Evolutionary conservation across 1,139 yeast species (phyloP).

Genomic region (Pichia sp.): DNA sequence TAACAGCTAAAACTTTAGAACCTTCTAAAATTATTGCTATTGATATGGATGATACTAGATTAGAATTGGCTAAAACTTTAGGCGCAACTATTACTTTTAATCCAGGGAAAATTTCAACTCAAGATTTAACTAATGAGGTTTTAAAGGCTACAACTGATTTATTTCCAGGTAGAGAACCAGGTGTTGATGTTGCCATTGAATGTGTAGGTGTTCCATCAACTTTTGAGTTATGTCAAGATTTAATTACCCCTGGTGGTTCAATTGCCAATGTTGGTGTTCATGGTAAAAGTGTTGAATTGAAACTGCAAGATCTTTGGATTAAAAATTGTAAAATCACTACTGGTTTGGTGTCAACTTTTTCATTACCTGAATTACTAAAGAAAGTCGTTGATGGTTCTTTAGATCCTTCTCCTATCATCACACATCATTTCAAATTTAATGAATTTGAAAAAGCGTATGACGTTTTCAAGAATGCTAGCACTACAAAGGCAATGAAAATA

Average conservation of each 20-base stretch:
- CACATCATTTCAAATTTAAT: slow-evolving; percentile 53
- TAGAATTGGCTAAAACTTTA: slow-evolving; percentile 35
- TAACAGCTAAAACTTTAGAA: slow-evolving; percentile 34
- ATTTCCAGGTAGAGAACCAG: slow-evolving; percentile 27
- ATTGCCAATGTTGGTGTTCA: slow-evolving; percentile 46
- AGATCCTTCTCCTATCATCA: slow-evolving; percentile 45
- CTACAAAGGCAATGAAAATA: slow-evolving; percentile 41
- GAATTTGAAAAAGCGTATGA: slow-evolving; percentile 61
- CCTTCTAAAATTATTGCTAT: slow-evolving; percentile 38
- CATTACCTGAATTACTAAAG: slow-evolving; percentile 33
- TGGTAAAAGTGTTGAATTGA: slow-evolving; percentile 38
- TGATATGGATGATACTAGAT: slow-evolving; percentile 39
- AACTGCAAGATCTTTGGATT: slow-evolving; percentile 41
- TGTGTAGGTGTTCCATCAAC: slow-evolving; percentile 44
- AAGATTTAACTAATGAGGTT: slow-evolving; percentile 29
- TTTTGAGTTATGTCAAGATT: slow-evolving; percentile 39
- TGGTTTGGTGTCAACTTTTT: slow-evolving; percentile 40
- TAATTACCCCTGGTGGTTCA: slow-evolving; percentile 42
- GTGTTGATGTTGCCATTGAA: slow-evolving; percentile 47
- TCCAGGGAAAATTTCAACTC: slow-evolving; percentile 28
- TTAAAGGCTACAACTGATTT: slow-evolving; percentile 24
- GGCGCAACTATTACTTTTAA: slow-evolving; percentile 40
- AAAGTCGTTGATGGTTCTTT: slow-evolving; percentile 31
- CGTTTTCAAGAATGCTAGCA: slow-evolving; percentile 41
- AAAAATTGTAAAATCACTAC: slow-evolving; percentile 39